Base-by-base conservation (phyloP, 345 rosid genomes). In the Garcia nutans region DNA sequence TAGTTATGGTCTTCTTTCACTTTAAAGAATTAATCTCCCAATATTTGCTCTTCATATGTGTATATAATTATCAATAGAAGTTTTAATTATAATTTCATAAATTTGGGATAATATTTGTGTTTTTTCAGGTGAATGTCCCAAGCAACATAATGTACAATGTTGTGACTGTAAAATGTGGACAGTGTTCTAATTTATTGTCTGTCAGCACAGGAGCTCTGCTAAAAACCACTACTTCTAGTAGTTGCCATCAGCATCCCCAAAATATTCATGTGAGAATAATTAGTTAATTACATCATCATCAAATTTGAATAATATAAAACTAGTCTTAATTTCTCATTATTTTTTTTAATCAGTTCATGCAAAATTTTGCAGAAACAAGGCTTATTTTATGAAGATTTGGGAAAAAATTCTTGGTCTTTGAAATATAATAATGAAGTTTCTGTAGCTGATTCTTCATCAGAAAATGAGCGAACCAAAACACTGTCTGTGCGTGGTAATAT, bases 101-200 rank as follows among this genome's bases (percentile, higher is more conserved):
- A 10, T 31, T 64, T 37, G 1, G 68, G 26, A 17, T 54, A 54
- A 12, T 52, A 3, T 52, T 31, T 0, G 24, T 69, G 12, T 19
- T 70, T 58, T 58, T 72, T 17, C 68, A 73, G 76, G 76, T 73
- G 68, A 62, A 26, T 22, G 57, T 73, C 17, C 76, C 76, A 60
- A 22, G 68, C 68, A 73, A 62, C 17, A 61, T 12, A 6, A 47
- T 9, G 75, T 15, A 23, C 5, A 45, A 73, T 26, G 44, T 55
- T 3, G 76, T 73, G 58, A 60, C 76, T 24, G 76, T 73, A 8
- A 61, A 62, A 22, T 73, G 76, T 73, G 76, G 76, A 6, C 67
- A 19, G 17, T 73, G 76, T 73, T n/a, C 58, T 45, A 73, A 73
- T 73, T 61, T 73, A 11, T 12, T 73, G 58, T 73, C 58, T 44